Percentiles rank a stretch among this genome's conserved stretches.
Conservation (phyloP, 805 yeast genomes). For the Saccharomycopsis fodiens region DNA sequence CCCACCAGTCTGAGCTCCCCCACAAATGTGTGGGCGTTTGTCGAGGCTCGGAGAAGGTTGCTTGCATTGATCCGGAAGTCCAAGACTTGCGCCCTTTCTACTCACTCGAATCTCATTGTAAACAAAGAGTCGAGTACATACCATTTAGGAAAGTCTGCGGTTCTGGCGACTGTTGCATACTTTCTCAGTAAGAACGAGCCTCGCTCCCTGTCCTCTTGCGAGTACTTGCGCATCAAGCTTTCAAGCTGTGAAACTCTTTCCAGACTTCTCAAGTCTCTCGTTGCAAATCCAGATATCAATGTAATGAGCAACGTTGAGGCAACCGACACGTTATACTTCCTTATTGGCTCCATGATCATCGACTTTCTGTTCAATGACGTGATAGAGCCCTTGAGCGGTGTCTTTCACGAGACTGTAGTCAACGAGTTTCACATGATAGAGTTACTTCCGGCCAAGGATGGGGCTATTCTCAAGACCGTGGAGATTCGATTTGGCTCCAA, state of each 20-base stretch:
- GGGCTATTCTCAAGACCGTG: slow-evolving; percentile 31
- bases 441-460: slow-evolving; percentile 25
- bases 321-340: slow-evolving; percentile 44
- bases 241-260: slow-evolving; percentile 31
- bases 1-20: not conserved
- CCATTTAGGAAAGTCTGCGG: slow-evolving; percentile 10
- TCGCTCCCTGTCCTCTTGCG: slow-evolving; percentile 25
- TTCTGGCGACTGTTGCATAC: slow-evolving; percentile 4
- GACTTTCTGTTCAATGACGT: slow-evolving; percentile 75
- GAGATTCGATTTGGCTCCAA: slow-evolving; percentile 45
- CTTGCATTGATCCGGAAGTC: slow-evolving; percentile 8
- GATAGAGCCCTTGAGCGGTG: slow-evolving; percentile 58
- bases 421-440: slow-evolving; percentile 56
- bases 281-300: slow-evolving; percentile 13
- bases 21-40: not conserved
- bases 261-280: slow-evolving; percentile 25
- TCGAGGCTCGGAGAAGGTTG: slow-evolving; percentile 5
- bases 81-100: slow-evolving; percentile 13
- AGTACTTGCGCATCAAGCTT: slow-evolving; percentile 41
- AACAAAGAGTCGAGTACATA: slow-evolving; percentile 9
- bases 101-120: not conserved
- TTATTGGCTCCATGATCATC: slow-evolving; percentile 63
- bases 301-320: slow-evolving; percentile 43
- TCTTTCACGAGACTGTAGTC: slow-evolving; percentile 52
- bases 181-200: slow-evolving; percentile 10